Conservation (phyloP, 2,329 filamentous ascomycete genomes). For the Curvularia verruculosa region DNA sequence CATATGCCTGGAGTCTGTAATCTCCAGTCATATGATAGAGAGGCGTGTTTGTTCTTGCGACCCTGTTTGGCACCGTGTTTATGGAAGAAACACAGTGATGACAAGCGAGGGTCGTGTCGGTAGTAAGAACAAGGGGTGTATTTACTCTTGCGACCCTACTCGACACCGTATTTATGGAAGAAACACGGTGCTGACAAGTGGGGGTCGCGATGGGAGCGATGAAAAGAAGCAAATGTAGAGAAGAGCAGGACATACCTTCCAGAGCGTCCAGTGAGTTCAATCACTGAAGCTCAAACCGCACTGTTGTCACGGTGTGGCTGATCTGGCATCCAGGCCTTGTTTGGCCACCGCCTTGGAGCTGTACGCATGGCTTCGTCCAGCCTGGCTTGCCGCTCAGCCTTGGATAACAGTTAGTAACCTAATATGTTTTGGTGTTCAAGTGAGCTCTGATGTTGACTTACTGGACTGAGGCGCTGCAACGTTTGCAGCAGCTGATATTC, state of each 20-base stretch:
- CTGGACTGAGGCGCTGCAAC: no score
- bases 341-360: no score
- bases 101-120: not conserved
- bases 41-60: constrained; percentile 6
- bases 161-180: not conserved
- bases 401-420: no score
- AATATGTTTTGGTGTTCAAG: no score
- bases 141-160: not conserved
- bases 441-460: no score
- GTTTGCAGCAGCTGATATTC: no score
- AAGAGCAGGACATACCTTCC: not conserved
- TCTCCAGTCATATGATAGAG: no score
- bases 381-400: no score
- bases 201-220: not conserved
- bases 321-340: no score
- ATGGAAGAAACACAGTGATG: not conserved
- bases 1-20: no score
- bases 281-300: not conserved
- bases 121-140: not conserved
- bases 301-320: not conserved
- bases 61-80: not conserved
- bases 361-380: no score
- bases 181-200: not conserved
- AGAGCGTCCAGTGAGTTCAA: not conserved
- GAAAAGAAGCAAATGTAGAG: not conserved